phyloP scores from a whole-genome alignment of 768 basidiomycete species.

The Pholiota microspora region DNA sequence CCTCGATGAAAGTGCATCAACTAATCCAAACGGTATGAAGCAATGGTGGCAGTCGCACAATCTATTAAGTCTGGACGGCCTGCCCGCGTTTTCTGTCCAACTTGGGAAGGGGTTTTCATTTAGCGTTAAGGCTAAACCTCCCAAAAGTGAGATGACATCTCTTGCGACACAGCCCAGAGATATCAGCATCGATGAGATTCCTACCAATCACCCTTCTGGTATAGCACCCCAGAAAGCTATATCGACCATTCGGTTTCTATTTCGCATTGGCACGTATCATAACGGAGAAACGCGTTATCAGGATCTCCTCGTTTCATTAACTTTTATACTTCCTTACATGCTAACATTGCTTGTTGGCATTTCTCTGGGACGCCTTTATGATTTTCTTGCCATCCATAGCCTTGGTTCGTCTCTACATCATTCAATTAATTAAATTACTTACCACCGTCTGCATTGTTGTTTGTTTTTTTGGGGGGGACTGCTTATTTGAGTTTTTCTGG shows the following conservation, averaged over 20 bases:
- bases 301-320: background rate
- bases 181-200: background rate
- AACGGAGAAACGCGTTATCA: background rate
- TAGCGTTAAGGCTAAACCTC: background rate
- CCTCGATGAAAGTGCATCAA: background rate
- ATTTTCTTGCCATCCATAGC: background rate
- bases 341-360: background rate
- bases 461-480: too few relatives aligned
- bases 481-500: too few relatives aligned
- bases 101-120: slow-evolving; percentile 19
- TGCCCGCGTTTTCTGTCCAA: slow-evolving; percentile 40
- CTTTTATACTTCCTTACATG: background rate
- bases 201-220: background rate
- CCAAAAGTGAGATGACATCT: background rate
- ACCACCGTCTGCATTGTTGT: too few relatives aligned
- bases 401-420: background rate
- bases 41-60: slow-evolving; percentile 56
- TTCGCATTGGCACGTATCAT: background rate
- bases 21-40: slow-evolving; percentile 44
- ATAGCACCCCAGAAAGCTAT: background rate
- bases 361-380: background rate
- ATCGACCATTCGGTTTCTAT: background rate
- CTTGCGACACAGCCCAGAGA: background rate
- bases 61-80: slow-evolving; percentile 50
- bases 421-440: too few relatives aligned